Evolutionary conservation across 768 basidiomycete species (phyloP), one percentile per base, ranked within the genome.

Genomic region (Boletus pseudo-olivaceus): DNA sequence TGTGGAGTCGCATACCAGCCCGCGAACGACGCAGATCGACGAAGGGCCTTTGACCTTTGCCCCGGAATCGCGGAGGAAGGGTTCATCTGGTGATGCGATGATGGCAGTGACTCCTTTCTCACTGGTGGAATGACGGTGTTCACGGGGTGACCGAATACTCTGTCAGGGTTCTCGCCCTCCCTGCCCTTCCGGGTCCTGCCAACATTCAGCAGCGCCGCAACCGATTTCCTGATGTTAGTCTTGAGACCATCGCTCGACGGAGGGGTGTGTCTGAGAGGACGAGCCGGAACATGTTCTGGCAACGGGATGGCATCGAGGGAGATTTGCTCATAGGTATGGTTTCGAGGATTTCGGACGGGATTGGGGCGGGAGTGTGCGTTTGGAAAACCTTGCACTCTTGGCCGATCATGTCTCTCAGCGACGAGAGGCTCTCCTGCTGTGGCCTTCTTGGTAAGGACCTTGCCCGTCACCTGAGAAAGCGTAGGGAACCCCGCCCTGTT

Each of bases 1-100:
- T 29, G 33, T 17, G 43, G 27, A 5, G 34, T 33, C 1, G 20
- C 17, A 10, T 57, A 42, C 58, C 58, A 56, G 5, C 59, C 64
- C 15, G 60, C 59, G 12, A 57, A 62, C 32, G 69, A 68, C 39
- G n/a, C 60, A 5, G 67, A 69, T 32, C 68, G 67, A 42, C 67
- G 69, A 12, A 68, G 55, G 7, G 48, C 32, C 20, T 40, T 55
- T 4, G 60, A 48, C 12, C 17, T 37, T 42, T 32, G 35, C 6
- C 0, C 34, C 6, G 48, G 11, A 20, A 41, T n/a, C 11, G 40
- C 39, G 3, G 49, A 19, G 12, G 47, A 23, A 8, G 40, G 5
- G 17, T 4, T 11, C 26, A 29, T 32, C n/a, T 48, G 53, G 5
- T 8, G 47, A 19, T 43, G 27, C 8, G 51, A 43, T 11, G 51